These are phyloP conservation scores for Castanea crenata DNA, from an alignment of 306 rosid species.

Conservation along the genomic window DNA sequence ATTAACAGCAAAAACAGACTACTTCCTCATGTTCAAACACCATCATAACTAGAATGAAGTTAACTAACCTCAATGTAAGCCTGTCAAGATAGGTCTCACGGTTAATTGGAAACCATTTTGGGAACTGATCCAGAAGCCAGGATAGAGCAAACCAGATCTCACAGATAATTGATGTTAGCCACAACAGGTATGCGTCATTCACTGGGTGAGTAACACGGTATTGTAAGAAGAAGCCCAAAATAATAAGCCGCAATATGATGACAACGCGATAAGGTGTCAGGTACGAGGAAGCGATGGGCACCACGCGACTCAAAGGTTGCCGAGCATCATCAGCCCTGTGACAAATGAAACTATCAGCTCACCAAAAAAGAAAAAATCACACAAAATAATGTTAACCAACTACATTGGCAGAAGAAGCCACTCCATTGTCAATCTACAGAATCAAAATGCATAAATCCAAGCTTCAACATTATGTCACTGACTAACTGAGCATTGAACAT, in stretches of 20 bases:
- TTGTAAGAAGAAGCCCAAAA: constrained; percentile 91
- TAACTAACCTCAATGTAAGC: constrained; percentile 72
- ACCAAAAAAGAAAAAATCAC: neutral
- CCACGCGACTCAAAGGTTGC: constrained; percentile 92
- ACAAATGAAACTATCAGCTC: constrained; percentile 17
- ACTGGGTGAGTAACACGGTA: constrained; percentile 97
- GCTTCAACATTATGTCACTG: neutral
- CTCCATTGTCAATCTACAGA: neutral
- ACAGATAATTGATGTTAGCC: constrained; percentile 96
- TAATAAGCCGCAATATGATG: constrained; percentile 87
- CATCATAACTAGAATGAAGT: constrained; percentile 8
- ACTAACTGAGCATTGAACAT: neutral
- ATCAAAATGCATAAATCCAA: neutral
- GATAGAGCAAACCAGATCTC: constrained; percentile 99
- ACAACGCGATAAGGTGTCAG: constrained; percentile 93
- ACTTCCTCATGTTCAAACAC: neutral
- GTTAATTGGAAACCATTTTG: constrained; percentile 90
- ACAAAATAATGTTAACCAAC: constrained; percentile 4
- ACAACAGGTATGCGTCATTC: constrained; percentile 84
- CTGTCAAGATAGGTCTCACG: constrained; percentile 97
- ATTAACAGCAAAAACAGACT: constrained; percentile 18
- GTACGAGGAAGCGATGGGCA: constrained; percentile 85
- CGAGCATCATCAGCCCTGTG: constrained; percentile 95
- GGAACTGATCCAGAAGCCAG: constrained; percentile 99
- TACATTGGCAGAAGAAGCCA: constrained; percentile 6